A percentile compares a stretch with the other conserved stretches of the same genome.
Conservation (phyloP, 106 monocot species). For the Agapanthus africanus region DNA sequence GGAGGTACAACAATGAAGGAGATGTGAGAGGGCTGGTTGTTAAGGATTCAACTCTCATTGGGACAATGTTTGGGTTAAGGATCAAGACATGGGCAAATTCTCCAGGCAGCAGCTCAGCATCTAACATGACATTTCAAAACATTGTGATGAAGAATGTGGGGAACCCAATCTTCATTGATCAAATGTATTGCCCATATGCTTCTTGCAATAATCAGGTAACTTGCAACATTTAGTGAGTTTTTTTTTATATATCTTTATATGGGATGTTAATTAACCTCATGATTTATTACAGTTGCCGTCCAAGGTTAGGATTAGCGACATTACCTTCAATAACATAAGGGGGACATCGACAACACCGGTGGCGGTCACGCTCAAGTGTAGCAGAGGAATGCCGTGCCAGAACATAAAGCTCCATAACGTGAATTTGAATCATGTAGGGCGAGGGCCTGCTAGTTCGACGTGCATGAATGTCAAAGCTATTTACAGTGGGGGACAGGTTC, state of each 20-base stretch:
- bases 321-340: constrained; percentile 49
- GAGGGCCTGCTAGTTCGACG: neutral
- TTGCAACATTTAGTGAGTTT: neutral
- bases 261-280: neutral
- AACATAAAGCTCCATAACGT: constrained; percentile 41
- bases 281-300: constrained; percentile 24
- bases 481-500: constrained; percentile 30
- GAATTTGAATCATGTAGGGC: constrained; percentile 15
- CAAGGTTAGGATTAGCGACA: constrained; percentile 37
- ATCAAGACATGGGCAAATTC: constrained; percentile 70
- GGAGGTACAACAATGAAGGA: constrained; percentile 38
- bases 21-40: constrained; percentile 45
- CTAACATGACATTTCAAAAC: constrained; percentile 50
- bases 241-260: neutral
- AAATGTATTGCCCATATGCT: constrained; percentile 46
- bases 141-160: constrained; percentile 51
- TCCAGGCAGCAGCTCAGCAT: constrained; percentile 8
- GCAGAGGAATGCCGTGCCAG: constrained; percentile 38
- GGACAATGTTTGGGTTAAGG: constrained; percentile 49
- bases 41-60: constrained; percentile 23
- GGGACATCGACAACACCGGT: constrained; percentile 47
- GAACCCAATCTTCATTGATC: constrained; percentile 74
- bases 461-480: constrained; percentile 25
- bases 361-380: constrained; percentile 49
- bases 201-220: constrained; percentile 24